Evolutionary conservation across 306 rosid species (phyloP).

Genomic region (Pterocarpus macrocarpus): DNA sequence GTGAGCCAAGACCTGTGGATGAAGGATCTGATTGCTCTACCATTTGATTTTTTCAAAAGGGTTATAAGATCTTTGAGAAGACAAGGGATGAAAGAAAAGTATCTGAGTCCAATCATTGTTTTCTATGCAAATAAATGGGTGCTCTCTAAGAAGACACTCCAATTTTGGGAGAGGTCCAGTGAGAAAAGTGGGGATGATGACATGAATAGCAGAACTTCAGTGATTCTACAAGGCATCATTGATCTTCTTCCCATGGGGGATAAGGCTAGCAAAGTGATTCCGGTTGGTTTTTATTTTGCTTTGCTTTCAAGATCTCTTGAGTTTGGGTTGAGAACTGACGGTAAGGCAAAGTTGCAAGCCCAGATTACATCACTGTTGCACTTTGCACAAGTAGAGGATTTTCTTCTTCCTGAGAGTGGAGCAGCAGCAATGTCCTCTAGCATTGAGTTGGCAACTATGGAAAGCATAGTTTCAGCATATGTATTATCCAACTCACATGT

Average conservation of each 20-base stretch:
- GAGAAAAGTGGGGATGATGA: slow-evolving; percentile 52
- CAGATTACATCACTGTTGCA: slow-evolving; percentile 72
- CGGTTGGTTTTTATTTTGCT: slow-evolving; percentile 83
- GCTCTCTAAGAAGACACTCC: slow-evolving; percentile 61
- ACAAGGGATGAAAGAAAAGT: slow-evolving; percentile 94
- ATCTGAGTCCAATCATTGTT: slow-evolving; percentile 73
- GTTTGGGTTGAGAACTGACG: slow-evolving; percentile 55
- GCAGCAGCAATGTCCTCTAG: slow-evolving; percentile 60
- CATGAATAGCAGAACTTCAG: slow-evolving; percentile 49
- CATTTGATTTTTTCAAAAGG: slow-evolving; percentile 79
- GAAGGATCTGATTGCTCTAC: slow-evolving; percentile 84
- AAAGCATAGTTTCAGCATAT: slow-evolving; percentile 65
- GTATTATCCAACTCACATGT: slow-evolving; percentile 57
- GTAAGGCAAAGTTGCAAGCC: slow-evolving; percentile 62
- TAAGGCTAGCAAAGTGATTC: slow-evolving; percentile 71
- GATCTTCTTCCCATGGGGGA: slow-evolving; percentile 71
- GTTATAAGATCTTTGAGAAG: slow-evolving; percentile 77
- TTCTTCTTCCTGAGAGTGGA: slow-evolving; percentile 61
- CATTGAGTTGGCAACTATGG: slow-evolving; percentile 74
- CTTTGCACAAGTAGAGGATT: slow-evolving; percentile 70
- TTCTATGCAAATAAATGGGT: slow-evolving; percentile 85
- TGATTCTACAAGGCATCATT: slow-evolving; percentile 73
- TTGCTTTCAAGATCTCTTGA: slow-evolving; percentile 79
- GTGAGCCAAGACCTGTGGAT: slow-evolving; percentile 78
- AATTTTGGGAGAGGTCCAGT: slow-evolving; percentile 61